Evolutionary conservation across 352 stramenopile genomes (phyloP).

Genomic region (Phytophthora tentaculata): DNA sequence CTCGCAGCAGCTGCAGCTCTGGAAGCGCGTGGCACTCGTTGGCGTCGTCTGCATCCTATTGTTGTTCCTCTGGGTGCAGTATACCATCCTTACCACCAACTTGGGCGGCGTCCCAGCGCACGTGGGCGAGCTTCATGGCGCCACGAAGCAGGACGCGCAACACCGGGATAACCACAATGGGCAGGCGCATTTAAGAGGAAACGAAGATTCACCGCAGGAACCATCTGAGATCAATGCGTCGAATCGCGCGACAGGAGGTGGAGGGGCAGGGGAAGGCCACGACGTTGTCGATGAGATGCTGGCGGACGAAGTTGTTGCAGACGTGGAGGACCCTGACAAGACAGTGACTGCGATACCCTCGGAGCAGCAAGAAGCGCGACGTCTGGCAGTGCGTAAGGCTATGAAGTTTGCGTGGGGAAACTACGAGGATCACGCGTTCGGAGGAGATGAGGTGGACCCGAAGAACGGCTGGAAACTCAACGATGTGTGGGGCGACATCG

Average conservation of each 20-base stretch:
- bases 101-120: slow-evolving; percentile 30
- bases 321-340: slow-evolving; percentile 48
- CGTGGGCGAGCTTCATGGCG: slow-evolving; percentile 27
- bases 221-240: slow-evolving; percentile 1
- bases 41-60: slow-evolving; percentile 15
- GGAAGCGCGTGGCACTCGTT: slow-evolving; percentile 30
- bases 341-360: slow-evolving; percentile 26
- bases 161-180: slow-evolving; percentile 6
- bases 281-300: slow-evolving; percentile 90
- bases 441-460: slow-evolving; percentile 95
- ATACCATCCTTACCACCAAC: slow-evolving; percentile 52
- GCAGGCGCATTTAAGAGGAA: slow-evolving; percentile 18
- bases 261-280: slow-evolving; percentile 2
- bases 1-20: slow-evolving; percentile 32
- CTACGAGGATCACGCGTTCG: slow-evolving; percentile 96
- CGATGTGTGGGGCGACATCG: slow-evolving; percentile 92
- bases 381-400: slow-evolving; percentile 53
- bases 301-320: slow-evolving; percentile 98
- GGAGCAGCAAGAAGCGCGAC: slow-evolving; percentile 50
- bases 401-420: slow-evolving; percentile 85
- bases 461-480: slow-evolving; percentile 62
- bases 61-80: slow-evolving; percentile 64
- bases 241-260: slow-evolving; percentile 6
- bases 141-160: slow-evolving; percentile 24
- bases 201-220: neutral